A percentile compares a stretch with the other conserved stretches of the same genome.
These are phyloP conservation scores for Triangularia verruculosa DNA, from an alignment of 2,329 filamentous ascomycete genomes.

Conservation along the genomic window DNA sequence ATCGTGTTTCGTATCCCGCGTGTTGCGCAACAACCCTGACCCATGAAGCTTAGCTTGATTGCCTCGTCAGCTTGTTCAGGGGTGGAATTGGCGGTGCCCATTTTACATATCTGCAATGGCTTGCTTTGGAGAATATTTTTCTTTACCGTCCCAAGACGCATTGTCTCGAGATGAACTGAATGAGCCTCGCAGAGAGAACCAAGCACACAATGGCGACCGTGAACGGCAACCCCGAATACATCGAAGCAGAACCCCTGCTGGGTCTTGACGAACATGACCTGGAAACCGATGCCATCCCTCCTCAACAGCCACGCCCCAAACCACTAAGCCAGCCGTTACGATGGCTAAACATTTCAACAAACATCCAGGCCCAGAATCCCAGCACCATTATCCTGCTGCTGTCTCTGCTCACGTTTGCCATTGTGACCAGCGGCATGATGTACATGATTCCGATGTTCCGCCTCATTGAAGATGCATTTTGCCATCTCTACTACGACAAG, in stretches of 20 bases:
- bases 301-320: background rate
- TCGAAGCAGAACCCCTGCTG: conserved; percentile 19
- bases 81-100: background rate
- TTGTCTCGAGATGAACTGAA: background rate
- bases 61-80: conserved; percentile 8
- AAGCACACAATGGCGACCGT: background rate
- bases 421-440: conserved; percentile 24
- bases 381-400: conserved; percentile 20
- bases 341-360: background rate
- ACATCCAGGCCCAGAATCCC: conserved; percentile 18
- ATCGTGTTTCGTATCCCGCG: conserved; percentile 18
- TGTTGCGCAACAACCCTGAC: background rate
- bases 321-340: background rate
- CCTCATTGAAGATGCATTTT: conserved; percentile 25
- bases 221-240: background rate
- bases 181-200: background rate
- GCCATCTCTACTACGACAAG: conserved; percentile 22
- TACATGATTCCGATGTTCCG: conserved; percentile 25
- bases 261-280: conserved; percentile 13
- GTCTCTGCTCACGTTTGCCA: conserved; percentile 18
- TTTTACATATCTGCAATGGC: background rate
- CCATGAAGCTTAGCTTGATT: background rate
- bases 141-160: background rate
- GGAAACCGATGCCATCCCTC: background rate
- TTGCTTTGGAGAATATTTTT: background rate